phyloP scores from a whole-genome alignment of 768 basidiomycete species.

The Russula griseocarnosa region DNA sequence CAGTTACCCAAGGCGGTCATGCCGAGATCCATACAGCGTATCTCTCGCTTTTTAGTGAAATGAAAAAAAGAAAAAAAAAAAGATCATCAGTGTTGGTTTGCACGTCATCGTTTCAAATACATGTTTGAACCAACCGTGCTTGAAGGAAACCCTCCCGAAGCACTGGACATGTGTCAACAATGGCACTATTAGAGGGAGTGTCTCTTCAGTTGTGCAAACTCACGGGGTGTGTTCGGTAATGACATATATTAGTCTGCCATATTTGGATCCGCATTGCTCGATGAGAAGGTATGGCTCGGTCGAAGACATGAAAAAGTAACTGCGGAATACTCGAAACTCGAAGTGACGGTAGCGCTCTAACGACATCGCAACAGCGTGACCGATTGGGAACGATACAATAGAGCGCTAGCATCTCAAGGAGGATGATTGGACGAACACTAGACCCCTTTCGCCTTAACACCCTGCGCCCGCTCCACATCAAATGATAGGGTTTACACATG shows the following conservation, averaged over 20 bases:
- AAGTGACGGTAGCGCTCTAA: slow-evolving; percentile 23
- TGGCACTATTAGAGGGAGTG: slow-evolving; percentile 25
- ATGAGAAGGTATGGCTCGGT: slow-evolving; percentile 39
- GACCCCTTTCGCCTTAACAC: slow-evolving; percentile 2
- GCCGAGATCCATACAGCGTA: slow-evolving; percentile 44
- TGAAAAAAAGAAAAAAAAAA: slow-evolving; percentile 9
- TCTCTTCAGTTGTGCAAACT: slow-evolving; percentile 30
- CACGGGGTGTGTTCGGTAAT: slow-evolving; percentile 43
- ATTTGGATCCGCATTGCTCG: slow-evolving; percentile 42
- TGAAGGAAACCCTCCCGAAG: slow-evolving; percentile 35
- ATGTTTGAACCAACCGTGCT: slow-evolving; percentile 34
- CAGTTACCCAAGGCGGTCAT: slow-evolving; percentile 41
- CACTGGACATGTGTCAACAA: slow-evolving; percentile 31
- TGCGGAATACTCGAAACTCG: slow-evolving; percentile 20
- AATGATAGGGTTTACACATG: slow-evolving; percentile 20
- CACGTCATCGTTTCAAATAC: neutral
- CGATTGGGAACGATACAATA: slow-evolving; percentile 19
- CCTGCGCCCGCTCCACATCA: slow-evolving; percentile 5
- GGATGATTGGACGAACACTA: slow-evolving; percentile 14
- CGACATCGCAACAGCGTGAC: slow-evolving; percentile 20
- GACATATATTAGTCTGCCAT: slow-evolving; percentile 43
- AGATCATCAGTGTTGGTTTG: slow-evolving; percentile 26
- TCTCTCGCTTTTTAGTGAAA: slow-evolving; percentile 36
- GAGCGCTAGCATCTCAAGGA: slow-evolving; percentile 21
- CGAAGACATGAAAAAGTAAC: slow-evolving; percentile 29